Evolutionary conservation across 495 filamentous ascomycete species (phyloP), one percentile per base, ranked within the genome.

Genomic region (Penicillium bialowiezense): DNA sequence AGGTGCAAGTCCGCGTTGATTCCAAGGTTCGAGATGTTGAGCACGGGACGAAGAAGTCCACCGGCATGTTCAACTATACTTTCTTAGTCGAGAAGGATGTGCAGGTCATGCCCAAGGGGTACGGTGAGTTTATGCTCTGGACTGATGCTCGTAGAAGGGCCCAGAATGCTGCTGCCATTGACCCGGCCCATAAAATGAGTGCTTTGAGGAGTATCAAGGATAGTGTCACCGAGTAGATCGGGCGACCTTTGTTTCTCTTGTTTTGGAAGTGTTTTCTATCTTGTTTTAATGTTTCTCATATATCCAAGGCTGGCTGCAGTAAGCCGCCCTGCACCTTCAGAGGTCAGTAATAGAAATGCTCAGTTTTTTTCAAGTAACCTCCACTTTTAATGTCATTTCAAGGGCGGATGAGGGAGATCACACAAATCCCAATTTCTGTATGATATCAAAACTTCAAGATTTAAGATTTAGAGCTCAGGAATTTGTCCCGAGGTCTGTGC

Each of bases 31-130:
- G 86, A 15, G 80, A 91, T 62, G 81, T 92, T 8, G 87, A 90
- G 71, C 87, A 92, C 55, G 86, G 82, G 3, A 77, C 76, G 44
- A 80, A 79, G 54, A 89, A 86, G 63, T 80, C 85, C 20, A 90
- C 89, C 1, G 89, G 89, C 2, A 82, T 86, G 60, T 92, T 95
- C 63, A 89, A 91, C 51, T 92, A 95, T 59, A 92, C 89, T 0
- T 92, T 92, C 64, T 71, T 81, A 26, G 88, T 92, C 17, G 79
- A 83, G 33, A 84, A 76, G 60, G 78, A 88, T 59, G 70, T 92
- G 24, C 76, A 85, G 56, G 82, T 92, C 21, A 82, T 91, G 74
- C 89, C 89, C 17, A 73, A 84, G 60, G 83, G 77, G 1, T 91
- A 90, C 58, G 72, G 77, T 10, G 85, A 91, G 63, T 89, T 84